These are phyloP conservation scores for Anthostomella pinea DNA, from an alignment of 2,329 filamentous ascomycete species.

Conservation along the genomic window DNA sequence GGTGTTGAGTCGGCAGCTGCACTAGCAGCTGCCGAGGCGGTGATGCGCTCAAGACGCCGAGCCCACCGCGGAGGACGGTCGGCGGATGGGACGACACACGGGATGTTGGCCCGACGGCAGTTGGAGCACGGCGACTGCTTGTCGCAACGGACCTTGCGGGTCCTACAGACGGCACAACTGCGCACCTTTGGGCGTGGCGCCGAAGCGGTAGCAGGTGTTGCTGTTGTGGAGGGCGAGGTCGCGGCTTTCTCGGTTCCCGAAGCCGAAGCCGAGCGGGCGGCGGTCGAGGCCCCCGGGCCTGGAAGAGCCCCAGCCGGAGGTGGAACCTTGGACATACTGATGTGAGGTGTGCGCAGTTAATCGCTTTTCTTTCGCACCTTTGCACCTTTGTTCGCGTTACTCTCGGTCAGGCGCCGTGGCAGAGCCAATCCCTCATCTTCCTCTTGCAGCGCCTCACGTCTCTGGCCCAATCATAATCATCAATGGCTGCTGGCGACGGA, in stretches of 20 bases:
- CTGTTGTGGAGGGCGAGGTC: conserved; percentile 6
- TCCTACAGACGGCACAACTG: conserved; percentile 40
- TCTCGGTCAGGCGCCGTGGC: too few species aligned
- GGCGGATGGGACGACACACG: conserved; percentile 48
- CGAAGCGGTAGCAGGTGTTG: not conserved
- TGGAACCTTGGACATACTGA: too few species aligned
- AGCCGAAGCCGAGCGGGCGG: conserved; percentile 5
- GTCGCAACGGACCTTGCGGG: conserved; percentile 57
- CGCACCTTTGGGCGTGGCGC: conserved; percentile 15
- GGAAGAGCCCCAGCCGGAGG: not conserved
- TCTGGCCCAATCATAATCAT: too few species aligned
- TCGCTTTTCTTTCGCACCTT: too few species aligned
- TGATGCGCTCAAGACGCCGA: conserved; percentile 44
- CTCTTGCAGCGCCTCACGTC: too few species aligned
- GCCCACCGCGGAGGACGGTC: conserved; percentile 54
- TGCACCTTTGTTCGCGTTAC: too few species aligned
- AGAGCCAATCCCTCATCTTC: too few species aligned
- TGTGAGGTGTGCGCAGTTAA: too few species aligned
- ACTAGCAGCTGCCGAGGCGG: conserved; percentile 27
- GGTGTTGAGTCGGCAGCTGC: conserved; percentile 37
- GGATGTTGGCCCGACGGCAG: conserved; percentile 50
- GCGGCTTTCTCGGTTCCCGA: conserved; percentile 20
- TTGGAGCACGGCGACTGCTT: conserved; percentile 56
- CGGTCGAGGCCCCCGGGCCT: not conserved
- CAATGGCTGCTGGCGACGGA: too few species aligned